phyloP scores from a whole-genome alignment of 495 filamentous ascomycete species.

The Glutinoglossum americanum region DNA sequence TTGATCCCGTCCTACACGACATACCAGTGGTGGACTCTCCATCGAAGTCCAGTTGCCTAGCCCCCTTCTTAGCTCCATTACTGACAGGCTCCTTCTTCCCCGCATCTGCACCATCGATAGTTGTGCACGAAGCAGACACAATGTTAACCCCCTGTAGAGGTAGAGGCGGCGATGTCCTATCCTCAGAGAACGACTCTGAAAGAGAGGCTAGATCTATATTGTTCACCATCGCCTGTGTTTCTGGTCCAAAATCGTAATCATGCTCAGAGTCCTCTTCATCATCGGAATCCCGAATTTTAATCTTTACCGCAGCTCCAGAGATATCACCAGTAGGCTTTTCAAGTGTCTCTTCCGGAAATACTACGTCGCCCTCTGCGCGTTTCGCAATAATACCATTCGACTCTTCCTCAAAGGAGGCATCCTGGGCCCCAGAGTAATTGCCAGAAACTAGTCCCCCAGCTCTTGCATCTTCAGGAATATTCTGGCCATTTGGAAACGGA shows the following conservation, averaged over 20 bases:
- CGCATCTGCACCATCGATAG: background rate
- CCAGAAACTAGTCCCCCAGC: background rate
- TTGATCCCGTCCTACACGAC: background rate
- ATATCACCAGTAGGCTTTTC: background rate
- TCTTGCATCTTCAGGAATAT: background rate
- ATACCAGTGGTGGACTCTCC: background rate
- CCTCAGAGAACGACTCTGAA: background rate
- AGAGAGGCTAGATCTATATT: background rate
- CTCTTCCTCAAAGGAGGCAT: background rate
- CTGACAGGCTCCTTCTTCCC: background rate
- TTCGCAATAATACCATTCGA: background rate
- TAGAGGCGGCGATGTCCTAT: background rate
- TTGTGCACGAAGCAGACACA: background rate
- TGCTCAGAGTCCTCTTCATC: conserved; percentile 3
- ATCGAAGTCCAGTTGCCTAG: background rate
- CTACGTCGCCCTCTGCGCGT: background rate
- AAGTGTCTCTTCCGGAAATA: background rate
- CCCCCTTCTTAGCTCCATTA: background rate
- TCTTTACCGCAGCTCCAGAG: too few relatives aligned
- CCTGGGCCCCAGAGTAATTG: background rate
- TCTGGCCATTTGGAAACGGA: background rate
- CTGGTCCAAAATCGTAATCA: conserved; percentile 1
- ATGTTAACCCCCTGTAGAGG: background rate
- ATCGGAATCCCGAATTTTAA: conserved; percentile 7
- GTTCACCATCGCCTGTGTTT: background rate